Percentiles rank a stretch among this genome's conserved stretches.
phyloP scores from a whole-genome alignment of 331 rosid genomes.

The Acacia pycnantha region DNA sequence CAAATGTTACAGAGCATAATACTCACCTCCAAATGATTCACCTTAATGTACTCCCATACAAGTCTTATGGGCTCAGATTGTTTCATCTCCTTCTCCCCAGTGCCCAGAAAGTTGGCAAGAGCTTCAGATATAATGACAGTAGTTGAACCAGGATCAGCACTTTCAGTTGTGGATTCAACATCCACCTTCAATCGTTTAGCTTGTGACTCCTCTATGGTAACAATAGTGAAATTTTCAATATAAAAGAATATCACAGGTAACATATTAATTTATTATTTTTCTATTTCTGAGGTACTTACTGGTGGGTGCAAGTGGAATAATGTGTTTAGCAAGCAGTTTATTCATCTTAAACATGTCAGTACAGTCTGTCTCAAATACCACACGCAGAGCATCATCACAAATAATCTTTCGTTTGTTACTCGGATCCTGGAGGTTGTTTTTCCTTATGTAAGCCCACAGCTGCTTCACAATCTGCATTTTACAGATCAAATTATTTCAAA shows the following conservation, averaged over 20 bases:
- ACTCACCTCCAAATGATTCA: conserved; percentile 66
- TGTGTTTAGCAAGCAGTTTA: conserved; percentile 80
- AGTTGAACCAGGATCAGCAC: conserved; percentile 41
- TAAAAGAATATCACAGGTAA: background rate
- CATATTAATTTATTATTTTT: background rate
- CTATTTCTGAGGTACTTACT: conserved; percentile 45
- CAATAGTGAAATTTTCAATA: background rate
- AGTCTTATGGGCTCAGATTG: conserved; percentile 58
- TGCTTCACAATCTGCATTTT: conserved; percentile 77
- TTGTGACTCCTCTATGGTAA: conserved; percentile 55
- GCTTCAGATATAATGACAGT: conserved; percentile 66
- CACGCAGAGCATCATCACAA: conserved; percentile 74
- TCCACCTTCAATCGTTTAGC: conserved; percentile 62
- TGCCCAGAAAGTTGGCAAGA: conserved; percentile 68
- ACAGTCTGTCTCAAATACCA: conserved; percentile 86
- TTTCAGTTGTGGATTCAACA: conserved; percentile 41
- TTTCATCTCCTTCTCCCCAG: conserved; percentile 65
- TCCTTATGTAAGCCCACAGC: conserved; percentile 92
- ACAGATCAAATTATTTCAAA: background rate
- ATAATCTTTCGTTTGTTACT: conserved; percentile 86
- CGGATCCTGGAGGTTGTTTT: conserved; percentile 84
- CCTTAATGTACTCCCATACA: conserved; percentile 80
- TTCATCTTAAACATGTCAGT: conserved; percentile 96
- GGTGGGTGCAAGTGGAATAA: conserved; percentile 65
- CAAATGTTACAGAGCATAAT: background rate